Evolutionary conservation across 352 stramenopile species (phyloP).

Genomic region (Phytophthora citrophthora): DNA sequence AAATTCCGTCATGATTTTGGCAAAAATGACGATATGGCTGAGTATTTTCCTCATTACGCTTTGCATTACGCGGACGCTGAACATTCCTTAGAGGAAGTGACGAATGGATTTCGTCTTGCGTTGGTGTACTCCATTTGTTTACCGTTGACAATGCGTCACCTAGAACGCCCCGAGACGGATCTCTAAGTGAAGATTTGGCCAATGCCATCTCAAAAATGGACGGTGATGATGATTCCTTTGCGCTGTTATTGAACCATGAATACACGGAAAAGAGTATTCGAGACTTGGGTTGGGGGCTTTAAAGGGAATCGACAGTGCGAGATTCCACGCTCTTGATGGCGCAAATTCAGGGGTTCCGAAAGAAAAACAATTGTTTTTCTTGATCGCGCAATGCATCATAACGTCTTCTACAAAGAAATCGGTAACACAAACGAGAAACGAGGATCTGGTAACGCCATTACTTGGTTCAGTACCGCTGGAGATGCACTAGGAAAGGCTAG

Average conservation of each 20-base stretch:
- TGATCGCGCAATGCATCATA: slow-evolving; percentile 8
- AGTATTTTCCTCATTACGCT: slow-evolving; percentile 24
- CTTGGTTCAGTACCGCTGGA: background rate
- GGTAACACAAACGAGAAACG: background rate
- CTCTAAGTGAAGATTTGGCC: slow-evolving; percentile 2
- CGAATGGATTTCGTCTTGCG: slow-evolving; percentile 26
- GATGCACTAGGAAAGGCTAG: background rate
- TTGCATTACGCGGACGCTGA: slow-evolving; percentile 34
- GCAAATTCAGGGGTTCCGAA: slow-evolving; percentile 12
- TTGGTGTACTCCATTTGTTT: slow-evolving; percentile 33
- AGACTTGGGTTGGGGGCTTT: slow-evolving; percentile 20
- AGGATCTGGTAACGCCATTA: background rate
- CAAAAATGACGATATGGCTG: slow-evolving; percentile 12
- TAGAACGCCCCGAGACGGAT: background rate
- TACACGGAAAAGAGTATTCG: slow-evolving; percentile 34
- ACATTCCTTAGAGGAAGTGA: slow-evolving; percentile 34
- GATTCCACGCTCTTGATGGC: slow-evolving; percentile 26
- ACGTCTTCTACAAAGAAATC: background rate
- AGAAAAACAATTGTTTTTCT: slow-evolving; percentile 26
- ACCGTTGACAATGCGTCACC: slow-evolving; percentile 9
- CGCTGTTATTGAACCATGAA: slow-evolving; percentile 26
- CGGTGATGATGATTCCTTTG: slow-evolving; percentile 10
- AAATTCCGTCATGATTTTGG: slow-evolving; percentile 25
- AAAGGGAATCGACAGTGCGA: slow-evolving; percentile 27
- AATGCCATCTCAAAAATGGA: slow-evolving; percentile 5